Base-by-base conservation (phyloP, 306 rosid genomes). In the Calophaca sinica region DNA sequence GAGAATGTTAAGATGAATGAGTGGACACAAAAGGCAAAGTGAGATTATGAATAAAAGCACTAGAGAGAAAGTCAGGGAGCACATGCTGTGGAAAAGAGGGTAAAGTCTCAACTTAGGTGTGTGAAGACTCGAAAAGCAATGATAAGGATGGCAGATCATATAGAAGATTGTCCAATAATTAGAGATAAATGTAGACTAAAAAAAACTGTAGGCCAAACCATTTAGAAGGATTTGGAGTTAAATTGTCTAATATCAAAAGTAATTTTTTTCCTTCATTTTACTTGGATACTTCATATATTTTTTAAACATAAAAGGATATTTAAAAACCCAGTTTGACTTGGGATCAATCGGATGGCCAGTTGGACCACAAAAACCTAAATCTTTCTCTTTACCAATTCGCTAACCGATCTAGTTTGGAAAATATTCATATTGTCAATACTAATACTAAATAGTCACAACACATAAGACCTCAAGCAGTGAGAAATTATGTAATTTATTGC, bases 381-480 rank as follows among this genome's bases (percentile, higher is more conserved):
- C 10, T 14, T 3, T 3, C 32, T 62, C 68, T 62, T 20, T 8
- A 62, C 32, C 3, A 1, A n/a, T 36, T 13, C 26, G 28, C 11
- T 10, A 28, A 11, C 55, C 11, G 36, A 36, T 45, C 20, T 10
- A 28, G 50, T 45, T 11, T 2, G 7, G 57, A 45, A 66, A 66
- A 66, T 33, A 46, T 31, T 46, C 58, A 66, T 32, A 50, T 33
- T 35, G 49, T 10, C 49, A 35, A 72, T 20, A 20, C 26, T 20
- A 20, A 20, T 20, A 20, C 26, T 20, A 20, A 20, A 20, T 58
- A 58, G 50, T 45, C 45, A 58, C n/a, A 6, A 58, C n/a, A 6
- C 46, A n/a, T 4, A 58, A 71, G 2, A n/a, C 68, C 57, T 58
- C 54, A 4, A 29, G 42, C 15, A 29, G 55, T 57, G 76, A 57